These are phyloP conservation scores for Syncephalis fuscata DNA, from an alignment of 371 early-diverging fungal species.

Conservation along the genomic window DNA sequence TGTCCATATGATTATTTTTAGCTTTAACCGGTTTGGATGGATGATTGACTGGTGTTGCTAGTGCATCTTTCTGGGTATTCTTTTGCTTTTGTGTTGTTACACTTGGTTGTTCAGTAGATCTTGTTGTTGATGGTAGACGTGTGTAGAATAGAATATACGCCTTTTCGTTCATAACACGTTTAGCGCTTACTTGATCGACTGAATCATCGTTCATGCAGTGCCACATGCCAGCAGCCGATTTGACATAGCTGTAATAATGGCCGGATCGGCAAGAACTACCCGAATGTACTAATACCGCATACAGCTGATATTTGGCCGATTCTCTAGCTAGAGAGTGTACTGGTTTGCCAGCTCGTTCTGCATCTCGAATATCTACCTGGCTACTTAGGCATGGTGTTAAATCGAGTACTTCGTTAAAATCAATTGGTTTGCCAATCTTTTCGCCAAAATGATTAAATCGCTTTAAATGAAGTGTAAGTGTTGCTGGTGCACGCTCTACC, in stretches of 20 bases:
- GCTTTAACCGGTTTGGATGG: no score
- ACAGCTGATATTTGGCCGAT: slow-evolving; percentile 30
- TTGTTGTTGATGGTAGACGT: slow-evolving; percentile 8
- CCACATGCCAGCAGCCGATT: slow-evolving; percentile 53
- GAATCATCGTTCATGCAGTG: slow-evolving; percentile 63
- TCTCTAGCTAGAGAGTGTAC: no score
- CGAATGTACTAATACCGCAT: slow-evolving; percentile 62
- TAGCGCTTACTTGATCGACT: slow-evolving; percentile 37
- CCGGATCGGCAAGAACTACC: slow-evolving; percentile 61
- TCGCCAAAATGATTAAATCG: slow-evolving; percentile 47
- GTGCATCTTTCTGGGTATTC: no score
- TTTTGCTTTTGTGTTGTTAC: not conserved
- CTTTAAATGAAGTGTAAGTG: slow-evolving; percentile 58
- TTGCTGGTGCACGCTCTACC: slow-evolving; percentile 41
- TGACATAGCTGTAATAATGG: slow-evolving; percentile 67
- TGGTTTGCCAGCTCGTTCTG: no score
- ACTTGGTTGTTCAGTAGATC: no score
- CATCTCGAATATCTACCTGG: slow-evolving; percentile 11
- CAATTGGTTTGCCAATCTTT: slow-evolving; percentile 38
- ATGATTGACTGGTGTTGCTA: no score
- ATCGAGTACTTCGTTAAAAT: slow-evolving; percentile 24
- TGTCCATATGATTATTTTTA: no score
- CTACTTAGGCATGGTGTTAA: slow-evolving; percentile 16
- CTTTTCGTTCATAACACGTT: slow-evolving; percentile 44
- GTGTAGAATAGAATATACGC: slow-evolving; percentile 80